Conservation (phyloP, 31 red algal species). For the Asparagopsis taxiformis region DNA sequence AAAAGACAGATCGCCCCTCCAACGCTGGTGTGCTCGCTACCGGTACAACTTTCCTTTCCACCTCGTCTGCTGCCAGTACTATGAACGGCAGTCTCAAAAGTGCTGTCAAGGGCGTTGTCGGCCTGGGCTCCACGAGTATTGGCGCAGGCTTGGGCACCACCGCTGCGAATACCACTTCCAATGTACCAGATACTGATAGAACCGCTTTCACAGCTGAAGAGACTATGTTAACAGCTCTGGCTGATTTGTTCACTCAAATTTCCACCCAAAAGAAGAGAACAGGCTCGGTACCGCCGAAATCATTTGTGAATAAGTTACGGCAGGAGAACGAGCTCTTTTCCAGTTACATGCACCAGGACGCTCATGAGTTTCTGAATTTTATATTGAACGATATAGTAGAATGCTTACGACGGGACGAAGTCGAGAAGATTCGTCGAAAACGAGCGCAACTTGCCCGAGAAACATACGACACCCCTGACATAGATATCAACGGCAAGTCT, state of each 20-base stretch:
- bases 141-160: not conserved
- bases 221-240: constrained; percentile 84
- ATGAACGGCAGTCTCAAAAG: constrained; percentile 27
- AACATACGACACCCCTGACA: not conserved
- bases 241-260: constrained; percentile 82
- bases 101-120: constrained; percentile 11
- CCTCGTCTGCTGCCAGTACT: constrained; percentile 14
- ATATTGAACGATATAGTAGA: constrained; percentile 93
- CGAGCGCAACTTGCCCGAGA: constrained; percentile 9
- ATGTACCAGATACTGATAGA: constrained; percentile 13
- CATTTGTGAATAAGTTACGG: constrained; percentile 86
- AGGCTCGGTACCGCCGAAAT: constrained; percentile 85
- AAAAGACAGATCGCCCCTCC: constrained; percentile 1
- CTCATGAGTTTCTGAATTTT: constrained; percentile 98
- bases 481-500: constrained; percentile 15
- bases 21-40: not conserved
- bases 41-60: constrained; percentile 1
- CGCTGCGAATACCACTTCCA: not conserved
- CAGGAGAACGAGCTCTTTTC: constrained; percentile 90
- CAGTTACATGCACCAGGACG: constrained; percentile 96
- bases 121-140: constrained; percentile 11
- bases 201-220: constrained; percentile 33
- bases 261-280: constrained; percentile 88
- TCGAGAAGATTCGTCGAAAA: constrained; percentile 15
- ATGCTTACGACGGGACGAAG: constrained; percentile 51